Evolutionary conservation across 1,139 yeast species (phyloP).

Genomic region (Debaryomycetaceae sp.): DNA sequence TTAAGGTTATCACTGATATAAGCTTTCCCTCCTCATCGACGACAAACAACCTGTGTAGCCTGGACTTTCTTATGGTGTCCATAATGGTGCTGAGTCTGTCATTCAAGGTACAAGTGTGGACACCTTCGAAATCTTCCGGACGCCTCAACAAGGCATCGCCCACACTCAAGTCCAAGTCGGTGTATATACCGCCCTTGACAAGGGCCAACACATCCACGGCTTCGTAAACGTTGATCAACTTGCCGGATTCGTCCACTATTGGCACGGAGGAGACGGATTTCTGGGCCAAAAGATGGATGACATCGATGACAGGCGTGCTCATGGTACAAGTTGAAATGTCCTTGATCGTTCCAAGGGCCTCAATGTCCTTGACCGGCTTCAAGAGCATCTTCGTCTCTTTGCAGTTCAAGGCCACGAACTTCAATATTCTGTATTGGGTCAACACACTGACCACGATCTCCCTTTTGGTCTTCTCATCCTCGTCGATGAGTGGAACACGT

Average conservation of each 20-base stretch:
- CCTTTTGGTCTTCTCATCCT: conserved; percentile 87
- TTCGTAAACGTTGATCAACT: conserved; percentile 86
- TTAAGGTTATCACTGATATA: conserved; percentile 81
- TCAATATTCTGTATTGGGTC: conserved; percentile 93
- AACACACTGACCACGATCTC: conserved; percentile 94
- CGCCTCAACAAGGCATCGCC: conserved; percentile 96
- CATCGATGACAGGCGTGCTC: conserved; percentile 93
- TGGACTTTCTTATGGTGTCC: conserved; percentile 89
- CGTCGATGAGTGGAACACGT: conserved; percentile 91
- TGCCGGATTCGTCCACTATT: conserved; percentile 74
- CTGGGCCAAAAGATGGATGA: conserved; percentile 75
- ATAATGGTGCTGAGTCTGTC: conserved; percentile 88
- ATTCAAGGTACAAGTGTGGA: conserved; percentile 86
- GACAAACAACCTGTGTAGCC: conserved; percentile 88
- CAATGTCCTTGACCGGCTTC: conserved; percentile 68
- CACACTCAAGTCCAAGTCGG: conserved; percentile 84
- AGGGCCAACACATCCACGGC: conserved; percentile 92
- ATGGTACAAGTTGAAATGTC: conserved; percentile 77
- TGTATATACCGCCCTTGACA: conserved; percentile 91
- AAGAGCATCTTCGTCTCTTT: conserved; percentile 85
- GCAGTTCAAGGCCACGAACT: conserved; percentile 94
- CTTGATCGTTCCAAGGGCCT: conserved; percentile 55
- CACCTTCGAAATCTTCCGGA: conserved; percentile 97
- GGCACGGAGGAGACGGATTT: conserved; percentile 90
- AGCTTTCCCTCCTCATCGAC: conserved; percentile 79